A percentile compares a stretch with the other conserved stretches of the same genome.
Conservation (phyloP, 192 early-diverging fungal genomes). For the Podochytrium sp. region DNA sequence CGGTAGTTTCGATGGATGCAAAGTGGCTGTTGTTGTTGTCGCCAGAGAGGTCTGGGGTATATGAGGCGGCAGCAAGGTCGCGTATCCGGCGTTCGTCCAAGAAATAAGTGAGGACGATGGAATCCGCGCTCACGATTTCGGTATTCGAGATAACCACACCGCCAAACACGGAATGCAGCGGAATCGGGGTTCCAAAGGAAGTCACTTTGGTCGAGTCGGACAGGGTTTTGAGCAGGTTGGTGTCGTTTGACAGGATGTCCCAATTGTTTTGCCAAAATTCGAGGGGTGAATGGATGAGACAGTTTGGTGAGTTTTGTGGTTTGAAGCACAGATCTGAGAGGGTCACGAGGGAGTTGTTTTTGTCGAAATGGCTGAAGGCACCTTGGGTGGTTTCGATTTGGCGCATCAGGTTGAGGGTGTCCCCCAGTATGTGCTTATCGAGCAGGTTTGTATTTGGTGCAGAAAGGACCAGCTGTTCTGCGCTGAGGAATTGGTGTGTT, state of each 20-base stretch:
- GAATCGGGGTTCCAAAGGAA: conserved; percentile 45
- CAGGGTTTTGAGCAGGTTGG: conserved; percentile 38
- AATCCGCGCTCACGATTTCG: conserved; percentile 42
- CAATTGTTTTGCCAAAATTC: conserved; percentile 47
- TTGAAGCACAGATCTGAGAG: neutral
- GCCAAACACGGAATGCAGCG: conserved; percentile 39
- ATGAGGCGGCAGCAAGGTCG: neutral
- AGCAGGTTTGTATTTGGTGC: no score
- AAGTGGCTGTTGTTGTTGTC: no score
- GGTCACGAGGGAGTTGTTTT: neutral
- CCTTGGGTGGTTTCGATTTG: no score
- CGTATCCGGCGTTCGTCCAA: conserved; percentile 41
- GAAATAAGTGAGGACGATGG: conserved; percentile 60
- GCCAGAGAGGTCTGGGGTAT: no score
- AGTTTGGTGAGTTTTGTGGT: no score
- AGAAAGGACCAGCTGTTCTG: no score
- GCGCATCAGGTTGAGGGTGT: no score
- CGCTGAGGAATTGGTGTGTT: no score
- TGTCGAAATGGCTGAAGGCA: no score
- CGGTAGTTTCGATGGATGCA: neutral
- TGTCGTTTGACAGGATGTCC: conserved; percentile 23
- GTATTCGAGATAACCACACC: conserved; percentile 26
- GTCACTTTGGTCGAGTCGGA: conserved; percentile 31
- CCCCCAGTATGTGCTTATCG: no score
- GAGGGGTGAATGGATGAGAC: conserved; percentile 65